Conservation (phyloP, 2,329 filamentous ascomycete genomes). For the Drechmeria coniospora region DNA sequence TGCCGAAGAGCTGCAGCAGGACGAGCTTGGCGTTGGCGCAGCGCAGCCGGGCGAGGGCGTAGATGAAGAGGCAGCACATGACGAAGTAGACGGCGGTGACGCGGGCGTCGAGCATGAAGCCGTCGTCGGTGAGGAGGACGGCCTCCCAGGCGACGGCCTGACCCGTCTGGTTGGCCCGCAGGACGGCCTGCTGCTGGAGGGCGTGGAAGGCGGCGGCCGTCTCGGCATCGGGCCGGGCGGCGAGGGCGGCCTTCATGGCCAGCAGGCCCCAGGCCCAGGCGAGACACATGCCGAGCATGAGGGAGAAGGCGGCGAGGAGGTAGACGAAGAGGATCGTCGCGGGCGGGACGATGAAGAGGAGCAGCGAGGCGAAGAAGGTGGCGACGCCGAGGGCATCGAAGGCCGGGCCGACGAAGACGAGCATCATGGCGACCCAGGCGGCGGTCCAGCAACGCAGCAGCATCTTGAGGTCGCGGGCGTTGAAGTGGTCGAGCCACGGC, state of each 20-base stretch:
- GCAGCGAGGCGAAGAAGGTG: constrained; percentile 26
- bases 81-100: constrained; percentile 22
- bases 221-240: constrained; percentile 22
- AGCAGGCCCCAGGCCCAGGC: constrained; percentile 35
- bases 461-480: constrained; percentile 27
- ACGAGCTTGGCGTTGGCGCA: constrained; percentile 28
- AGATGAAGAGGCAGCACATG: constrained; percentile 28
- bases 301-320: constrained; percentile 23
- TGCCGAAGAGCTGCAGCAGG: constrained; percentile 28
- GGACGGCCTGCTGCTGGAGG: constrained; percentile 20
- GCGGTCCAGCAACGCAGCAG: constrained; percentile 30
- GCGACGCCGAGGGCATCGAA: constrained; percentile 24
- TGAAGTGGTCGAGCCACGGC: constrained; percentile 28
- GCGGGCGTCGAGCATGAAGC: constrained; percentile 30
- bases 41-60: constrained; percentile 25
- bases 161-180: constrained; percentile 13
- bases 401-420: constrained; percentile 30
- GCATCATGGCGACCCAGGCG: constrained; percentile 26
- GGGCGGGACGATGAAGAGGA: constrained; percentile 29
- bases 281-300: constrained; percentile 29
- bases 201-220: constrained; percentile 17
- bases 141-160: constrained; percentile 12
- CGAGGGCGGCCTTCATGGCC: constrained; percentile 30
- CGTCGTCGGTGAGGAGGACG: constrained; percentile 23
- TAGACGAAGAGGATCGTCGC: constrained; percentile 29